Evolutionary conservation across 495 filamentous ascomycete species (phyloP), one percentile per base, ranked within the genome.

Genomic region (Cladorrhinum samala): DNA sequence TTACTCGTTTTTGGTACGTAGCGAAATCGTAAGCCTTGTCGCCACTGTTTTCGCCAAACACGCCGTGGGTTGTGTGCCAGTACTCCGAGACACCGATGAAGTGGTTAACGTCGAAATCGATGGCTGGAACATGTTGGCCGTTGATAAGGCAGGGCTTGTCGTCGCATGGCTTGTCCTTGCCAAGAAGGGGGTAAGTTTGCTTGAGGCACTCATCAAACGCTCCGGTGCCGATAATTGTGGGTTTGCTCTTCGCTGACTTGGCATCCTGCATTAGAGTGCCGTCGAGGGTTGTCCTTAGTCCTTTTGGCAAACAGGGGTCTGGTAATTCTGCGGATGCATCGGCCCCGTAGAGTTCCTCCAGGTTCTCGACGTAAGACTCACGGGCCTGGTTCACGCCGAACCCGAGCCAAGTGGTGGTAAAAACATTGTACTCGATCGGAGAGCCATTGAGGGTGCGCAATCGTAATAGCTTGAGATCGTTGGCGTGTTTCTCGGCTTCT

Each of bases 1-100:
- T 77, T 3, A 99, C 94, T 21, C 85, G 81, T 53, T 86, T 72
- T 57, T 96, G 92, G 61, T 96, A 99, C 0, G 86, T 90, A 30
- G 85, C 80, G 58, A 95, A 93, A 57, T 97, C 93, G 68, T 97
- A 97, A 0, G 87, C 82, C 58, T 87, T 88, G 57, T 94, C 86
- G 49, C 85, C 86, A 23, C 82, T 83, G 6, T 33, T 5, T 65
- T 83, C 83, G 54, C 89, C 87, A 60, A 97, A 96, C 1, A 96
- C 83, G 45, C 94, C 89, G 62, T 96, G 92, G 0, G 93, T 99
- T 0, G 92, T 96, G 70, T 99, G 93, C 93, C 93, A 99, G 65
- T 95, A 99, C 64, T 99, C 93, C 16, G 91, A 96, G 49, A 99
- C 92, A 7, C 93, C 93, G 21, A 99, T 85, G 62, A 99, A 99